These are phyloP conservation scores for Cytospora leucostoma DNA, from an alignment of 2,329 filamentous ascomycete genomes.

Conservation along the genomic window DNA sequence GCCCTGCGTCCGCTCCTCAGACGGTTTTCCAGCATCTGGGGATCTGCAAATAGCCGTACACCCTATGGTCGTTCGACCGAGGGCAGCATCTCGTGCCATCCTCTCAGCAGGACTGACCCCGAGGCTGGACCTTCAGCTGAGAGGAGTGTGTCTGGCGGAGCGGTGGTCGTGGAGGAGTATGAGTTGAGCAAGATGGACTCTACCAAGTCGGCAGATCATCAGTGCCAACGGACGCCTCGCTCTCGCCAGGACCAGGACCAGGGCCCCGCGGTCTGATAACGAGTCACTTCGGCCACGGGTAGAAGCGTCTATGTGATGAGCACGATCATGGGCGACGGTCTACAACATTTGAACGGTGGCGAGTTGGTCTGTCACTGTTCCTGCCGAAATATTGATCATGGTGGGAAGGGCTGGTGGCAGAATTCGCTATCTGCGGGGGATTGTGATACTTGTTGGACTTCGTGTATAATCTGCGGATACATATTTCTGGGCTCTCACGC, in stretches of 20 bases:
- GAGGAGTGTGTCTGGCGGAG: background rate
- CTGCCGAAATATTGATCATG: too few species aligned
- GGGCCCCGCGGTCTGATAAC: background rate
- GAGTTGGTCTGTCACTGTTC: background rate
- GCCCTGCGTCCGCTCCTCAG: conserved; percentile 36
- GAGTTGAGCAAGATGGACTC: conserved; percentile 26
- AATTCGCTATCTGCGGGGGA: background rate
- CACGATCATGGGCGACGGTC: background rate
- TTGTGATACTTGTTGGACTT: background rate
- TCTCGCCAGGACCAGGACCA: background rate
- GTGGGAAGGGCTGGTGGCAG: too few species aligned
- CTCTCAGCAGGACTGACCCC: background rate
- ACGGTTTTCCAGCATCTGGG: background rate
- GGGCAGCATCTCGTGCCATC: background rate
- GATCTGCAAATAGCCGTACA: background rate
- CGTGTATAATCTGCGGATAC: background rate
- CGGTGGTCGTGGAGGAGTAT: conserved; percentile 20
- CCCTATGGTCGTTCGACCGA: background rate
- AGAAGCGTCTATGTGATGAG: too few species aligned
- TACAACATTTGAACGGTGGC: background rate
- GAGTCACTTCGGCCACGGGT: background rate
- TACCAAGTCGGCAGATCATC: background rate
- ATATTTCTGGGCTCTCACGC: background rate
- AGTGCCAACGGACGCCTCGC: background rate
- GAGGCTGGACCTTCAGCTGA: background rate